These are phyloP conservation scores for Betula pendula DNA, from an alignment of 306 rosid genomes.

Conservation along the genomic window DNA sequence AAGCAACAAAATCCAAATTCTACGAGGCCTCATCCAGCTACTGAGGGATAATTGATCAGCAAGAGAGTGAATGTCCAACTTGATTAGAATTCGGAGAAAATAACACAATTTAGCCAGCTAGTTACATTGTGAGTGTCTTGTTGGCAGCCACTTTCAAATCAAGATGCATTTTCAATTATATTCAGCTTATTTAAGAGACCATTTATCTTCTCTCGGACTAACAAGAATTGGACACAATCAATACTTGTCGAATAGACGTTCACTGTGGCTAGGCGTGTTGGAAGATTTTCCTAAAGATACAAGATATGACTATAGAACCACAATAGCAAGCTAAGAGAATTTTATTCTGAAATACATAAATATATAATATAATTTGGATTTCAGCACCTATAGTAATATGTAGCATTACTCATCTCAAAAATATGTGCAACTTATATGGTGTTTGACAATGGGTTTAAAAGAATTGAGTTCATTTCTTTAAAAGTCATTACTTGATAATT, in stretches of 20 bases:
- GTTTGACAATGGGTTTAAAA: not conserved
- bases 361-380: no score
- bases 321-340: not conserved
- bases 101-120: not conserved
- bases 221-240: not conserved
- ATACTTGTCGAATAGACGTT: no score
- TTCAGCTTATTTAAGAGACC: not conserved
- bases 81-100: not conserved
- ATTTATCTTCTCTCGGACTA: not conserved
- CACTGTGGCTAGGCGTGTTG: not conserved
- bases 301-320: not conserved
- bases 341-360: not conserved
- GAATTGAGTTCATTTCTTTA: not conserved
- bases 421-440: not conserved
- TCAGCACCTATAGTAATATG: not conserved
- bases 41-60: not conserved
- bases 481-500: not conserved
- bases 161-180: not conserved
- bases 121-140: not conserved
- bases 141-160: not conserved
- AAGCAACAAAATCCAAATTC: not conserved
- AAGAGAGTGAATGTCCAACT: not conserved
- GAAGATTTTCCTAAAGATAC: not conserved
- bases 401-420: no score
- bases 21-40: not conserved